A percentile compares a stretch with the other conserved stretches of the same genome.
phyloP scores from a whole-genome alignment of 176 grass and related monocot species.

The Alloteropsis semialata region DNA sequence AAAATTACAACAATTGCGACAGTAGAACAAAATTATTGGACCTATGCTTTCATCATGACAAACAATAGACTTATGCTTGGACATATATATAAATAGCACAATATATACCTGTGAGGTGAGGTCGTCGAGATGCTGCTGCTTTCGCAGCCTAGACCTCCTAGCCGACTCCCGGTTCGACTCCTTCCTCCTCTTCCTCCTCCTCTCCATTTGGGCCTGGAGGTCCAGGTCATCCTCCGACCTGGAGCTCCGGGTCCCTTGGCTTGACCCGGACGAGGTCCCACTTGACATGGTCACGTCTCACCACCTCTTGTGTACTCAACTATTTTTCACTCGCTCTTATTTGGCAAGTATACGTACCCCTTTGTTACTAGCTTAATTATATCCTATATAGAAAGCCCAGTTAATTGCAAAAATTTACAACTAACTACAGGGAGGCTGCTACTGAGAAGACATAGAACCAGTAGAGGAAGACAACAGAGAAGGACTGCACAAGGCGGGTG shows the following conservation, averaged over 20 bases:
- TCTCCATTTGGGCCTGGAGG: conserved; percentile 43
- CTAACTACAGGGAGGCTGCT: conserved; percentile 24
- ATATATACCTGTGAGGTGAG: conserved; percentile 48
- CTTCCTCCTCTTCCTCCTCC: conserved; percentile 63
- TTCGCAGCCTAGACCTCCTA: conserved; percentile 63
- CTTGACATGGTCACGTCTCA: conserved; percentile 49
- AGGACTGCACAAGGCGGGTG: conserved; percentile 89
- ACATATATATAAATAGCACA: conserved; percentile 11
- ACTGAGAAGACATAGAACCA: conserved; percentile 99
- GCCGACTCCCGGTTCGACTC: conserved; percentile 90
- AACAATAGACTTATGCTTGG: neutral
- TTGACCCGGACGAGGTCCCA: conserved; percentile 43
- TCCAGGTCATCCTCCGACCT: conserved; percentile 21
- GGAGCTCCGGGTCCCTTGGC: neutral
- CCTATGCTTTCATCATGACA: neutral
- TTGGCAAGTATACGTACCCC: neutral
- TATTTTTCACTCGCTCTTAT: conserved; percentile 17
- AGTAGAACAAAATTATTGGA: neutral
- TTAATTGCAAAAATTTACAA: neutral
- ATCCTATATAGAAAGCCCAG: neutral
- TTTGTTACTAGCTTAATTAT: conserved; percentile 30
- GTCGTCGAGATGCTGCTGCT: conserved; percentile 71
- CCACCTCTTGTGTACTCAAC: neutral
- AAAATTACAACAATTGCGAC: neutral
- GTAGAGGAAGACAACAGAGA: conserved; percentile 97